phyloP scores from a whole-genome alignment of 2,329 filamentous ascomycete genomes.

The Metarhizium album region DNA sequence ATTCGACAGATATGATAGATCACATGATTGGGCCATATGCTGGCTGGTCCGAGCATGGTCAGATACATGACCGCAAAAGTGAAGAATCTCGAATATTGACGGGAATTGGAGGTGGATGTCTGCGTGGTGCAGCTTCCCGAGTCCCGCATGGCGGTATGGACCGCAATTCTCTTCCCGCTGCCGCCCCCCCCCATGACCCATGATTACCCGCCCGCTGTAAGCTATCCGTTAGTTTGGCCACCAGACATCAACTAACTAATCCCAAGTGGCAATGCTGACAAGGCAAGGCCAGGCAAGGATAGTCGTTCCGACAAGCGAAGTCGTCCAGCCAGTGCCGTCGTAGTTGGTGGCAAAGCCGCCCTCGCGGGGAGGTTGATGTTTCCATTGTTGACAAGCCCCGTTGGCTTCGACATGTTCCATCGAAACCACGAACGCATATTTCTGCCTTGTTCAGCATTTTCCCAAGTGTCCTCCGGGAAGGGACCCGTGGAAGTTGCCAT shows the following conservation, averaged over 20 bases:
- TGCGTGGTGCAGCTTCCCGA: slow-evolving; percentile 1
- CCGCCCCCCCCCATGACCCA: no score
- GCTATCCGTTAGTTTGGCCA: neutral
- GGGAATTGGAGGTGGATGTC: neutral
- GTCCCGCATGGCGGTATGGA: neutral
- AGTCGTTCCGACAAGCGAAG: no score
- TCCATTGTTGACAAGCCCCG: neutral
- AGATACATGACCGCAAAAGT: neutral
- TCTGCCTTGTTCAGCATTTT: neutral
- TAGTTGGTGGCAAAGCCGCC: no score
- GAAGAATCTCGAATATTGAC: neutral
- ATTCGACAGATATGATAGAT: slow-evolving; percentile 9
- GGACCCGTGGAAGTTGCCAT: neutral
- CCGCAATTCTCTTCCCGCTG: no score
- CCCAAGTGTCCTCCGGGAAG: neutral
- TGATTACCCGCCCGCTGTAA: neutral
- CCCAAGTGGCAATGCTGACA: no score
- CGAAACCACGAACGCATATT: neutral
- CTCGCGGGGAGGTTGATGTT: no score
- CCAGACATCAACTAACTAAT: neutral
- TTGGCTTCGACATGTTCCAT: neutral
- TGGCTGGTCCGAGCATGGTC: neutral
- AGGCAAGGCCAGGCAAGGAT: no score
- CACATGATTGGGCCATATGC: slow-evolving; percentile 11
- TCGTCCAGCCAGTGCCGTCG: no score